Evolutionary conservation across 2,329 filamentous ascomycete genomes (phyloP).

Genomic region (Pseudogymnoascus pannorum): DNA sequence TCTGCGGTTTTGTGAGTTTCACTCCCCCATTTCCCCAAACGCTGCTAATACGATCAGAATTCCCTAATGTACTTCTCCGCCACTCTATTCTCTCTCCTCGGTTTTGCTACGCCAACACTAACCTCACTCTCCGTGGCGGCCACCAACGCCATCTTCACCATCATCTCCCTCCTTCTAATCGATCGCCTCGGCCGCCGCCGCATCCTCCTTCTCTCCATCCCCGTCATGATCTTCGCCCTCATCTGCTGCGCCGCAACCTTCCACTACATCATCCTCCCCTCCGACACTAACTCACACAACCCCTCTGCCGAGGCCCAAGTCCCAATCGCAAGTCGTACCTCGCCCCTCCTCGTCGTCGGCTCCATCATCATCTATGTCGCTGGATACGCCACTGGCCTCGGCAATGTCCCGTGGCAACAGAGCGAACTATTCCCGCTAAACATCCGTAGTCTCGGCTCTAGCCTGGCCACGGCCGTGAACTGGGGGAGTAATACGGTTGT

Average conservation of each 20-base stretch:
- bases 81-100: slow-evolving; percentile 70
- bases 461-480: slow-evolving; percentile 70
- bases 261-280: slow-evolving; percentile 43
- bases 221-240: slow-evolving; percentile 73
- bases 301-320: slow-evolving; percentile 22
- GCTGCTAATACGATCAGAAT: slow-evolving; percentile 44
- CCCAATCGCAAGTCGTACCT: slow-evolving; percentile 24
- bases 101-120: slow-evolving; percentile 70
- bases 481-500: slow-evolving; percentile 85
- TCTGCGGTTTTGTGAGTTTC: slow-evolving; percentile 67
- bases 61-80: slow-evolving; percentile 89
- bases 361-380: slow-evolving; percentile 80
- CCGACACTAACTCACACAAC: slow-evolving; percentile 20
- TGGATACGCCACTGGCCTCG: slow-evolving; percentile 77
- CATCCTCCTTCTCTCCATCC: slow-evolving; percentile 76
- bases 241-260: slow-evolving; percentile 67
- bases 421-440: slow-evolving; percentile 79
- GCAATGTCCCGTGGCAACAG: slow-evolving; percentile 95
- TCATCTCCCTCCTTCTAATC: slow-evolving; percentile 68
- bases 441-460: slow-evolving; percentile 66
- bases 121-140: slow-evolving; percentile 73
- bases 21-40: background rate
- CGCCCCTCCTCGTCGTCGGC: slow-evolving; percentile 55
- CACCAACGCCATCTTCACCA: slow-evolving; percentile 75
- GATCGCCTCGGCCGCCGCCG: slow-evolving; percentile 72